Evolutionary conservation across 2,329 filamentous ascomycete species (phyloP).

Genomic region (Aspergillus phoenicis): DNA sequence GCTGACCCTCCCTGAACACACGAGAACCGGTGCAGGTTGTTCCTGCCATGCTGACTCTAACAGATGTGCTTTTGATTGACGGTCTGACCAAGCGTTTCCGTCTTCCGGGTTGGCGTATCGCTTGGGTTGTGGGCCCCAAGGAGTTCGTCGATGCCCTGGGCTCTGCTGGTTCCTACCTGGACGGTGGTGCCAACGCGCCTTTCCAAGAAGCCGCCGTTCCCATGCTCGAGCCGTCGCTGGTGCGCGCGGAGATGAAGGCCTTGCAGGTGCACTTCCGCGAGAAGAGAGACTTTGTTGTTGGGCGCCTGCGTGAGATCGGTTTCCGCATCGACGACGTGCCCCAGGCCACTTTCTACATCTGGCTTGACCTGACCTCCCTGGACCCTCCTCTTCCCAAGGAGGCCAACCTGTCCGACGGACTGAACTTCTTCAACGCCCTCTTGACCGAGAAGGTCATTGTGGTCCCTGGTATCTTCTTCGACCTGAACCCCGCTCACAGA

Average conservation of each 20-base stretch:
- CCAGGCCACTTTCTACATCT: constrained; percentile 93
- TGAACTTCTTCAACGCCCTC: constrained; percentile 97
- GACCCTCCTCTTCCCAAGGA: constrained; percentile 57
- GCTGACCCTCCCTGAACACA: neutral
- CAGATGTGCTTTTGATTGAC: constrained; percentile 89
- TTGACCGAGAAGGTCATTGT: constrained; percentile 94
- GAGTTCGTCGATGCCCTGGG: constrained; percentile 94
- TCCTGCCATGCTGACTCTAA: constrained; percentile 12
- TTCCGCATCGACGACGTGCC: constrained; percentile 83
- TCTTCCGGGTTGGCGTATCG: constrained; percentile 92
- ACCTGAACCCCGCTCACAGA: constrained; percentile 85
- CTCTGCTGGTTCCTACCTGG: constrained; percentile 89
- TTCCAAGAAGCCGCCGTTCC: constrained; percentile 92
- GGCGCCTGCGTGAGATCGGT: constrained; percentile 78
- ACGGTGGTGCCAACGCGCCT: constrained; percentile 90
- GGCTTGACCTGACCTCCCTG: constrained; percentile 61
- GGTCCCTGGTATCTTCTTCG: constrained; percentile 97
- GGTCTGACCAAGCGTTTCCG: constrained; percentile 96
- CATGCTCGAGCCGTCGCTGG: constrained; percentile 86
- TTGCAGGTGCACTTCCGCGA: constrained; percentile 87
- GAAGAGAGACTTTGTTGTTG: constrained; percentile 90
- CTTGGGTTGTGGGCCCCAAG: constrained; percentile 94
- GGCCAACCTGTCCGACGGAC: constrained; percentile 80
- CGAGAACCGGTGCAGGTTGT: neutral
- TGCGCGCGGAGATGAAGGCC: constrained; percentile 82